Conservation (phyloP, 2,329 filamentous ascomycete species). For the Tricladium varicosporioides region DNA sequence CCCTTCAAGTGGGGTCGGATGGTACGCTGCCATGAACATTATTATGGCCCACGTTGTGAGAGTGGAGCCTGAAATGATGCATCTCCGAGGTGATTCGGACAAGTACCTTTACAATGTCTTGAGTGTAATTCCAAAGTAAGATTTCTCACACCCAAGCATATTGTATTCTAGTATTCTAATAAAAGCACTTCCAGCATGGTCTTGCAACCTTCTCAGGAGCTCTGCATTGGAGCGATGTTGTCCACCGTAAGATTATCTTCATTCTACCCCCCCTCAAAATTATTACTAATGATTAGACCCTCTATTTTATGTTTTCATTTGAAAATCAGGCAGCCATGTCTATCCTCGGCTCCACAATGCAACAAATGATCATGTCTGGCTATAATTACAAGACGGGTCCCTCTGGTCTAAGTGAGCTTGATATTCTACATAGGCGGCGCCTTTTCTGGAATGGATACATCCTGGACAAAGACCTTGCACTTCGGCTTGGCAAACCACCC, state of each 20-base stretch:
- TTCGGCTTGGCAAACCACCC: constrained; percentile 10
- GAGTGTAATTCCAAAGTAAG: constrained; percentile 8
- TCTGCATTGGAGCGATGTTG: constrained; percentile 11
- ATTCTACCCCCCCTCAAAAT: no score
- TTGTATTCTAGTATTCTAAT: no score
- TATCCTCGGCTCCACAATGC: constrained; percentile 12
- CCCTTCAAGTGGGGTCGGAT: neutral
- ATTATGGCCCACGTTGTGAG: constrained; percentile 13
- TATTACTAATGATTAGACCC: constrained; percentile 3
- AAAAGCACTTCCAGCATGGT: constrained; percentile 1
- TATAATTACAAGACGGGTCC: constrained; percentile 5
- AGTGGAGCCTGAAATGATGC: neutral
- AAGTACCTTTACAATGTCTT: constrained; percentile 16
- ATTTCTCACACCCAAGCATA: no score
- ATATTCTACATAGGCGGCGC: constrained; percentile 2
- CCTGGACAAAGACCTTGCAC: constrained; percentile 10
- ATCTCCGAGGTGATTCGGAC: neutral
- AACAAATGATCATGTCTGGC: constrained; percentile 13
- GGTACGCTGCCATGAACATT: constrained; percentile 16
- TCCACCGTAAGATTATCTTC: constrained; percentile 6
- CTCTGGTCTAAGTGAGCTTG: neutral
- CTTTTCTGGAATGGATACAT: constrained; percentile 12
- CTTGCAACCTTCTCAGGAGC: constrained; percentile 6
- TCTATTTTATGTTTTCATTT: constrained; percentile 15
- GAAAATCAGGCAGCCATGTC: constrained; percentile 10